Evolutionary conservation across 2,329 filamentous ascomycete species (phyloP), one percentile per base, ranked within the genome.

Genomic region (Chaetomiaceae sp.): DNA sequence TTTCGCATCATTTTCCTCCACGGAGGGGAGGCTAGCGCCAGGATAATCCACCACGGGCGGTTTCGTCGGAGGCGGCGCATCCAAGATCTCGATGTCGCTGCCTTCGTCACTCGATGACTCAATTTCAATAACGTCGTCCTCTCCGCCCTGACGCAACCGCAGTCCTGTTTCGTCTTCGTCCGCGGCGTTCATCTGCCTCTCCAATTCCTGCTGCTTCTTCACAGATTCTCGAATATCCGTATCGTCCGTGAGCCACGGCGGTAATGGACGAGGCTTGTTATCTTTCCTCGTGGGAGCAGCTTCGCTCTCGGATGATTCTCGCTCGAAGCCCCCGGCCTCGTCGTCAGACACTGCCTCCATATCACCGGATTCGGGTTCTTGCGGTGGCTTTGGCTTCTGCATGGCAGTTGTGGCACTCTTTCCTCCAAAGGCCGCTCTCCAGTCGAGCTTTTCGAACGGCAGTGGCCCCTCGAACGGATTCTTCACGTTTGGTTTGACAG

Each of bases 361-460:
- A 0, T 51, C 56, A 6, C 50, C 56, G 2, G 56, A 59, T 6
- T 61, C 56, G 4, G 37, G 48, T 1, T 53, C 41, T 12, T 41
- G 44, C n/a, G 47, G 43, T 6, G 56, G 49, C 36, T 58, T 58
- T 9, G 34, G 14, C 8, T 58, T 55, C 45, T 69, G 52, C 70
- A 73, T 5, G 15, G 34, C n/a, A 3, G 38, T 3, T 14, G 38
- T 9, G 2, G 26, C 34, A 14, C 6, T 5, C 17, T 30, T 38
- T 10, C 65, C 66, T 49, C 81, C 81, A 2, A 81, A 69, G 1
- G 73, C 76, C 2, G 78, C 83, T 42, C 78, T 82, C 73, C 77
- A 81, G 36, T 85, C 81, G 1, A 95, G 73, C 60, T 88, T 91
- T 56, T 95, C 89, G 59, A 98, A 98, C 0, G 93, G 93, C 5